These are phyloP conservation scores for Pythium pyrilobum DNA, from an alignment of 352 stramenopile genomes.

Conservation along the genomic window DNA sequence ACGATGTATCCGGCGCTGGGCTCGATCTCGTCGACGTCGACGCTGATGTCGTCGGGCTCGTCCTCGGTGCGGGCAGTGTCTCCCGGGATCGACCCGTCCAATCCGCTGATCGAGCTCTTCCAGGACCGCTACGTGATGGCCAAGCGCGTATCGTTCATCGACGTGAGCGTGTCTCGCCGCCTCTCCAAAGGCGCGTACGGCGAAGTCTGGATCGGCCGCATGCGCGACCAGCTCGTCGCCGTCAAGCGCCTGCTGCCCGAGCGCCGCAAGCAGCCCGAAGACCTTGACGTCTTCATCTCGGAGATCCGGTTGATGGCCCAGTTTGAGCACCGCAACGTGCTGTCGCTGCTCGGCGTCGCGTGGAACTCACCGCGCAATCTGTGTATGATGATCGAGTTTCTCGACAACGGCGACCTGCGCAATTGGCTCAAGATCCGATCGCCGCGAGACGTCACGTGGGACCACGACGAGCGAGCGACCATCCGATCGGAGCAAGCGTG, in stretches of 20 bases:
- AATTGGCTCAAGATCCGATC: conserved; percentile 5
- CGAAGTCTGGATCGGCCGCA: conserved; percentile 39
- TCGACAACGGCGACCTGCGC: conserved; percentile 23
- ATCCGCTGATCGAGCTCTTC: conserved; percentile 22
- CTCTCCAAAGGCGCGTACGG: conserved; percentile 43
- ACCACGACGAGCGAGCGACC: not conserved
- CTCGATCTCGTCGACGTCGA: not conserved
- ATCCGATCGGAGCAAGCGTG: not conserved
- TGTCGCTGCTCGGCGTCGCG: conserved; percentile 32
- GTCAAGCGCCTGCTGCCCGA: conserved; percentile 39
- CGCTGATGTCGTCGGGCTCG: not conserved
- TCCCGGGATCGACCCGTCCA: no score
- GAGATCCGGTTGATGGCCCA: conserved; percentile 36
- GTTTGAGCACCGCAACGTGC: conserved; percentile 33
- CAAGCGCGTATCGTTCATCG: conserved; percentile 29
- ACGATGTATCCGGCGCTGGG: no score
- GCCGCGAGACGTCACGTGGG: conserved; percentile 4
- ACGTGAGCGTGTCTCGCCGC: conserved; percentile 28
- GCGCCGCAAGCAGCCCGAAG: not conserved
- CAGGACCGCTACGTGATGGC: conserved; percentile 20
- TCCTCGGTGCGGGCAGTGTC: no score
- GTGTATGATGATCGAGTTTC: conserved; percentile 24
- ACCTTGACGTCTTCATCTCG: conserved; percentile 13
- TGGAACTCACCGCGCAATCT: conserved; percentile 26
- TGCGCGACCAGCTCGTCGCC: conserved; percentile 31